These are phyloP conservation scores for Sclerotinia spermophila DNA, from an alignment of 2,329 filamentous ascomycete species.

Conservation along the genomic window DNA sequence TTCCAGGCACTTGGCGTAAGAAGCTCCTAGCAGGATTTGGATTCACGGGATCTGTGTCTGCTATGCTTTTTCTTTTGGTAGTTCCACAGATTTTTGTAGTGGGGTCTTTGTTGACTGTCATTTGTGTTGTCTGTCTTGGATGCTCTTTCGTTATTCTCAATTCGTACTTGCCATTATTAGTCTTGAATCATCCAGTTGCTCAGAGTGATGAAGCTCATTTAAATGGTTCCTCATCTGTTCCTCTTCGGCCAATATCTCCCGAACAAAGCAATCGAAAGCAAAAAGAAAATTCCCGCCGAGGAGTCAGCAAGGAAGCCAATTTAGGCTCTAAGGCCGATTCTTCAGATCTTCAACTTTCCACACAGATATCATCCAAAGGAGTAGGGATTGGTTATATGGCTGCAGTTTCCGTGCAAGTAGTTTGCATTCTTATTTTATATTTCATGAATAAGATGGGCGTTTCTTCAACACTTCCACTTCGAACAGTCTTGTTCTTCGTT, in stretches of 20 bases:
- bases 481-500: conserved; percentile 80
- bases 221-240: conserved; percentile 19
- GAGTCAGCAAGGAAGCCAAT: not conserved
- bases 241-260: conserved; percentile 23
- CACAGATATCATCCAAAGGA: conserved; percentile 83
- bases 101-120: conserved; percentile 75
- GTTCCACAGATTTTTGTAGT: conserved; percentile 71
- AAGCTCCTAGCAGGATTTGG: conserved; percentile 79
- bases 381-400: conserved; percentile 92
- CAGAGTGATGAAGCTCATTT: conserved; percentile 4
- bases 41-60: conserved; percentile 73
- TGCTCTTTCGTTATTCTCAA: conserved; percentile 93
- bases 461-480: conserved; percentile 70
- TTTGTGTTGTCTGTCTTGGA: conserved; percentile 90
- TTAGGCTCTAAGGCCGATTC: conserved; percentile 45
- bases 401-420: conserved; percentile 75
- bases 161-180: conserved; percentile 86
- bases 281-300: not conserved
- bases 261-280: conserved; percentile 12
- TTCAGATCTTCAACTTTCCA: conserved; percentile 73
- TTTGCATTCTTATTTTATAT: conserved; percentile 74
- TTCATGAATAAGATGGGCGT: conserved; percentile 42
- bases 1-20: conserved; percentile 67
- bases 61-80: conserved; percentile 83
- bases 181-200: conserved; percentile 68